Conservation (phyloP, 495 filamentous ascomycete genomes). For the Podospora conica region DNA sequence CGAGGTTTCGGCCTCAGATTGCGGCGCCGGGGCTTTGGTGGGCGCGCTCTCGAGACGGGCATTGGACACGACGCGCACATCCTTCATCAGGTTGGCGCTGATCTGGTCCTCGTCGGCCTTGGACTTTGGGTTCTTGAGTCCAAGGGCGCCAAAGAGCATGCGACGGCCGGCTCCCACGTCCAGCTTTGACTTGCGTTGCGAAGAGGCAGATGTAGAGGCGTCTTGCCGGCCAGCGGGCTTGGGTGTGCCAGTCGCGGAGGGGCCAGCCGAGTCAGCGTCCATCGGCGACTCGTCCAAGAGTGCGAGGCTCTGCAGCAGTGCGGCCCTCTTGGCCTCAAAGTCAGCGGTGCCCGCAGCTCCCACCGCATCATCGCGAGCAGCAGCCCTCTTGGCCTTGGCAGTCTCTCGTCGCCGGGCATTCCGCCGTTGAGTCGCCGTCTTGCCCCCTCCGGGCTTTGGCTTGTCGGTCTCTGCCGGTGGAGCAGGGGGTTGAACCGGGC, state of each 20-base stretch:
- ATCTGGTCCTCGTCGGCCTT: constrained; percentile 61
- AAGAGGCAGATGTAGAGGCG: neutral
- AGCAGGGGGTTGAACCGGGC: too few species aligned
- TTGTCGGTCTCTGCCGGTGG: neutral
- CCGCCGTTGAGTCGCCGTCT: constrained; percentile 32
- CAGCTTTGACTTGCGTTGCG: constrained; percentile 31
- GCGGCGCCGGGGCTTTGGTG: neutral
- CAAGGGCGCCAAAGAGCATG: constrained; percentile 68
- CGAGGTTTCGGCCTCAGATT: constrained; percentile 33
- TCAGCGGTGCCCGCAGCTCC: neutral
- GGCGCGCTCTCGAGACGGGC: constrained; percentile 9
- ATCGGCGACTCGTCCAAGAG: neutral
- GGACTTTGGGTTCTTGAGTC: constrained; percentile 58
- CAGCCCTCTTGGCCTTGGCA: constrained; percentile 20
- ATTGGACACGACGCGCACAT: constrained; percentile 27
- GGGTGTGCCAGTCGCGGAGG: neutral
- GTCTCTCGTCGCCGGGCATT: constrained; percentile 37
- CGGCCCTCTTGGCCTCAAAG: constrained; percentile 22
- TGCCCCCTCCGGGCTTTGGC: constrained; percentile 32
- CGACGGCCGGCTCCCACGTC: constrained; percentile 61
- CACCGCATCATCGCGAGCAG: neutral
- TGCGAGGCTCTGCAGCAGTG: constrained; percentile 14
- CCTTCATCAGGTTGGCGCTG: constrained; percentile 49
- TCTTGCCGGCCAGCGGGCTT: too few species aligned
- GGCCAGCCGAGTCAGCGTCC: neutral